Base-by-base conservation (phyloP, 345 rosid species). In the Firmiana major region DNA sequence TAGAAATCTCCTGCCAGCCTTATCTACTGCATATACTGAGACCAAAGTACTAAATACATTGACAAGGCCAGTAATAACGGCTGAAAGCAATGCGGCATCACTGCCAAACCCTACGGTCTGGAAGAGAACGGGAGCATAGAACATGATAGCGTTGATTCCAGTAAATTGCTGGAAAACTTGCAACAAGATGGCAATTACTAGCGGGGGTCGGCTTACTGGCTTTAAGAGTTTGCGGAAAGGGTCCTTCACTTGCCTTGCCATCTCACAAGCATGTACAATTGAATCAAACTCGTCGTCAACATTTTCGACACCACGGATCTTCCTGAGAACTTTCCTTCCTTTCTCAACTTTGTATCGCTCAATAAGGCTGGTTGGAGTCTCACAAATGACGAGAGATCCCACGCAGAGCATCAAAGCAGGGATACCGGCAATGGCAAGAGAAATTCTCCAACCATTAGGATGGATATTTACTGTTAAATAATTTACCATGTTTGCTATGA, bases 341-440 rank as follows among this genome's bases (percentile, higher is more conserved):
- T 86, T 62, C 43, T 86, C 90, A 24, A 79, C 9, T 65, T 84
- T 82, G 28, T 81, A 21, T 7, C 86, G 85, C 78, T 89, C 92
- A 65, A 91, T 80, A 42, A 91, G 89, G 79, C 93, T 89, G 1
- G 90, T 85, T 0, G 95, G 95, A 0, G 93, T 91, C 73, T 89
- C 92, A 9, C 84, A 79, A 74, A 91, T 82, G 51, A 77, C 43
- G 0, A 89, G 8, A 4, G 93, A 87, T 7, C 91, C 93, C 0
- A 88, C 0, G n/a, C 77, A 77, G 48, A 91, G 86, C 49, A 89
- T 9, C 10, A 84, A 0, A 3, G 95, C 88, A 0, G 93, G 95
- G 5, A 89, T 7, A 0, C 79, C 78, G 11, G 89, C 86, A 10
- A 75, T 0, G 15, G 80, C 86, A 0, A 86, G 83, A 17, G 87